A percentile compares a stretch with the other conserved stretches of the same genome.
Conservation (phyloP, 2,329 filamentous ascomycete species). For the Penicillium polonicum region DNA sequence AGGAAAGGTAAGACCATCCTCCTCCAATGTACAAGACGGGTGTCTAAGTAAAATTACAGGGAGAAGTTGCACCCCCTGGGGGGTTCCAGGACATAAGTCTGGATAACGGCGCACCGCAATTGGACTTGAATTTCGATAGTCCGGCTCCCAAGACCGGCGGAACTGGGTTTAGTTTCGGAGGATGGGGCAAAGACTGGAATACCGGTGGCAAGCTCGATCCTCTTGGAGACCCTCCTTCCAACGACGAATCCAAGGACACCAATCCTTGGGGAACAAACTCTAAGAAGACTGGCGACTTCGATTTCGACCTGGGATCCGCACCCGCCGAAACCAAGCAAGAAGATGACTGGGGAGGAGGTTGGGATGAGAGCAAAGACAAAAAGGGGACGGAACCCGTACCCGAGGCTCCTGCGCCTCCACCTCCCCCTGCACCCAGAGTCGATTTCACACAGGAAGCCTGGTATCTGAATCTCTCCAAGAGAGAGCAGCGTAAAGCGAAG, state of each 20-base stretch:
- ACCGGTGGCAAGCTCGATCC: slow-evolving; percentile 40
- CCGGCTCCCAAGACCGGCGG: slow-evolving; percentile 42
- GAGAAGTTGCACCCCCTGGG: slow-evolving; percentile 42
- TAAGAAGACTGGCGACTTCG: slow-evolving; percentile 41
- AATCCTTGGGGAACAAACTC: slow-evolving; percentile 43
- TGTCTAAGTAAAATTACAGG: slow-evolving; percentile 20
- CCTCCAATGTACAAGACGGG: not conserved
- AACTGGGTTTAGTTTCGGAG: slow-evolving; percentile 49
- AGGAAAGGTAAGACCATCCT: slow-evolving; percentile 50
- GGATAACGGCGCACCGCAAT: slow-evolving; percentile 58
- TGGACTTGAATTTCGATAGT: slow-evolving; percentile 57
- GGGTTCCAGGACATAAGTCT: slow-evolving; percentile 70
- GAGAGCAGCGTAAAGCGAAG: slow-evolving; percentile 33
- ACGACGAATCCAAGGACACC: slow-evolving; percentile 33
- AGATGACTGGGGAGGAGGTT: slow-evolving; percentile 27
- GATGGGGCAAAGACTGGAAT: slow-evolving; percentile 62
- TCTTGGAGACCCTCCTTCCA: slow-evolving; percentile 31
- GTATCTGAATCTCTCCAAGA: slow-evolving; percentile 29
- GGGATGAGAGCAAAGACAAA: slow-evolving; percentile 31
- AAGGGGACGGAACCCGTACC: slow-evolving; percentile 26
- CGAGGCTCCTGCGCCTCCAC: slow-evolving; percentile 15
- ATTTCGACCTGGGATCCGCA: slow-evolving; percentile 43
- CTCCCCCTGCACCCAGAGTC: slow-evolving; percentile 20
- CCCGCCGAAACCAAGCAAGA: slow-evolving; percentile 40
- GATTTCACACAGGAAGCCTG: slow-evolving; percentile 35